Evolutionary conservation across 768 basidiomycete species (phyloP).

Genomic region (Nidula microcarpa): DNA sequence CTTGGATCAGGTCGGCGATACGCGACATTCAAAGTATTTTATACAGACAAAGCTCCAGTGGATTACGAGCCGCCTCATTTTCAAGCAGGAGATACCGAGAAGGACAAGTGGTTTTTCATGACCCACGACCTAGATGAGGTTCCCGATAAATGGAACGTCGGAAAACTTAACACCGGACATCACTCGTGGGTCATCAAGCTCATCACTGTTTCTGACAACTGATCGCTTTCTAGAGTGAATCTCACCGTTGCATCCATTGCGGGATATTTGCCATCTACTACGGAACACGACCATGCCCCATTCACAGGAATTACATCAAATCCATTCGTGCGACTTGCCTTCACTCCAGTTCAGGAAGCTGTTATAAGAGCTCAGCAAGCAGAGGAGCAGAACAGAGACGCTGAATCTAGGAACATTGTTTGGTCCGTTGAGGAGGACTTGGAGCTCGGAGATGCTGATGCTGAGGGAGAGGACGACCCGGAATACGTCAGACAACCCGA

Average conservation of each 20-base stretch:
- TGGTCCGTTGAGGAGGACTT: constrained; percentile 62
- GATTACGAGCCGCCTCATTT: constrained; percentile 88
- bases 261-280: constrained; percentile 63
- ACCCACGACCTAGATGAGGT: constrained; percentile 71
- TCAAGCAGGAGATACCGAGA: constrained; percentile 63
- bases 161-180: constrained; percentile 66
- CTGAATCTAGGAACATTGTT: constrained; percentile 54
- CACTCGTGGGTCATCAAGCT: constrained; percentile 50
- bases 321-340: constrained; percentile 23
- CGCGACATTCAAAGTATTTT: constrained; percentile 87
- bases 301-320: constrained; percentile 47
- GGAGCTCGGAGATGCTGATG: constrained; percentile 47
- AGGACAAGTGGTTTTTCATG: constrained; percentile 77
- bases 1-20: constrained; percentile 63
- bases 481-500: constrained; percentile 35
- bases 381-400: constrained; percentile 61
- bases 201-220: not conserved
- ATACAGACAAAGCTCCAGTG: constrained; percentile 72
- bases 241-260: constrained; percentile 73
- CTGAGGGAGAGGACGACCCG: constrained; percentile 57
- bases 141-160: constrained; percentile 71
- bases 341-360: constrained; percentile 61
- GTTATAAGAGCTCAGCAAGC: constrained; percentile 47
- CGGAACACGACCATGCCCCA: constrained; percentile 52
- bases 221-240: constrained; percentile 47